Percentiles rank a stretch among this genome's conserved stretches.
Evolutionary conservation across 306 rosid species (phyloP).

Genomic region (Citrullus colocynthis): DNA sequence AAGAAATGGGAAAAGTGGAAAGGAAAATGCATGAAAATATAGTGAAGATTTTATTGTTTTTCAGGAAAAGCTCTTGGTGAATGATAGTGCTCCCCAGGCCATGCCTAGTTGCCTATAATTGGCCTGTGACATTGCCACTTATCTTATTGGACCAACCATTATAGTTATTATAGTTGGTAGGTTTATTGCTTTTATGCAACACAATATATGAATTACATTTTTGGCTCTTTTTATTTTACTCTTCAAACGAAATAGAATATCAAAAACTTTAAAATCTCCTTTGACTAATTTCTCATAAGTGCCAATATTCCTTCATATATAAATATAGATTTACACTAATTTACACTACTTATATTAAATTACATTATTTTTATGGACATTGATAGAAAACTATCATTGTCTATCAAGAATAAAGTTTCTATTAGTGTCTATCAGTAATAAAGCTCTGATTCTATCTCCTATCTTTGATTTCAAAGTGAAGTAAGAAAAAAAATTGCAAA

Average conservation of each 20-base stretch:
- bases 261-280: not conserved
- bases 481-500: too few species aligned
- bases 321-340: too few species aligned
- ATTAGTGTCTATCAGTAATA: too few species aligned
- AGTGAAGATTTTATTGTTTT: not conserved
- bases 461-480: too few species aligned
- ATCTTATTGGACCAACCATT: constrained; percentile 3
- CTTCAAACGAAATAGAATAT: not conserved
- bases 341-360: too few species aligned
- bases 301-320: too few species aligned
- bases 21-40: not conserved
- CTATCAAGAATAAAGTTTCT: too few species aligned
- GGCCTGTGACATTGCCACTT: not conserved
- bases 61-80: not conserved
- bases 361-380: too few species aligned
- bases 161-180: constrained; percentile 5
- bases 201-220: not conserved
- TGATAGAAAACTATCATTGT: too few species aligned
- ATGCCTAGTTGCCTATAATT: constrained; percentile 6
- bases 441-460: too few species aligned
- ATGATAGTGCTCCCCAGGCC: constrained; percentile 8
- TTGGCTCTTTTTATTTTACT: not conserved
- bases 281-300: not conserved
- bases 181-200: not conserved
- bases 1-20: too few species aligned